Evolutionary conservation across 768 basidiomycete species (phyloP), one percentile per base, ranked within the genome.

Genomic region (Pleurotus salmoneostramineus): DNA sequence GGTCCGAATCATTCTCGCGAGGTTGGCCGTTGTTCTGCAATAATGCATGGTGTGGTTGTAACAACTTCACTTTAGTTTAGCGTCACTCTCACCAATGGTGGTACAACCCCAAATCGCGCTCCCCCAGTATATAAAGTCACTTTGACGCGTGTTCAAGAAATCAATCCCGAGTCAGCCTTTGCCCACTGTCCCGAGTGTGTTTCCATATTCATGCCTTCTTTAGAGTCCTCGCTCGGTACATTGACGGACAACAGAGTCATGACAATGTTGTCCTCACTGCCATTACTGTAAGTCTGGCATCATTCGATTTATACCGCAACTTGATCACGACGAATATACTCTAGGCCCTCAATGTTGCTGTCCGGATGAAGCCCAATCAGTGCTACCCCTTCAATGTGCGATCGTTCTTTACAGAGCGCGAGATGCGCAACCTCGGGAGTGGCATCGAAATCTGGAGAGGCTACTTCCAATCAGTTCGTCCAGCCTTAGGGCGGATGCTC

Each of bases 381-480:
- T 77, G 77, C 15, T 83, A 85, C 57, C 88, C 90, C 0, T 89
- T 85, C 76, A 87, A 90, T 54, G 80, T 84, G 5, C 80, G 90
- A 0, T 89, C 88, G 0, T 91, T 93, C 70, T 93, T 86, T 67
- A 87, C 86, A 0, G 69, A 80, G 21, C 66, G 71, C 1, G 88
- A 83, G 52, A 77, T 71, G 6, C 78, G 73, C 47, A 63, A 70
- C 32, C 75, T 91, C 27, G 87, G 89, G 0, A 65, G 68, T 0
- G 90, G 91, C 0, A 75, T 93, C 3, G 78, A 83, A 11, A 76
- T 91, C 0, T 89, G 89, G 89, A 78, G 90, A 3, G 91, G 91
- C 0, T 91, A 88, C 56, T 92, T 93, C 70, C 91, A 92, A 66
- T 88, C 87, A 0, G 79, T 91, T 10, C 78, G 91, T 17, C 89